phyloP scores from a whole-genome alignment of 2,329 filamentous ascomycete genomes.

The Basipetospora sp. region DNA sequence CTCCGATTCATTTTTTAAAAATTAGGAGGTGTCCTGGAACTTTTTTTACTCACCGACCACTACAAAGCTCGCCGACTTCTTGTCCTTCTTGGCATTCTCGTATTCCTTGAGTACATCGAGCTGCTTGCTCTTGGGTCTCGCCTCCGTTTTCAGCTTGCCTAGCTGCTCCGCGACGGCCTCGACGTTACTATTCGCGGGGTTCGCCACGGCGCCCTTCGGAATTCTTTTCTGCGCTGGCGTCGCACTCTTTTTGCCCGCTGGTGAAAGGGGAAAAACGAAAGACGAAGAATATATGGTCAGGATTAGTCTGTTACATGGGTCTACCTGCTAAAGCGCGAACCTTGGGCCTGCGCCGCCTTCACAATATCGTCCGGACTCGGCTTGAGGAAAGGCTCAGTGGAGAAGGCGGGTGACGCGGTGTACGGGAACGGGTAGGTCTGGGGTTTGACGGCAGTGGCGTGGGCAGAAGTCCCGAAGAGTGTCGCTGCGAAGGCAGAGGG shows the following conservation, averaged over 20 bases:
- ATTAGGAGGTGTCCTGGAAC: too few species aligned
- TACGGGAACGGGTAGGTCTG: conserved; percentile 33
- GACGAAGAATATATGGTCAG: conserved; percentile 24
- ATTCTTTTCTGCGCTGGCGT: conserved; percentile 22
- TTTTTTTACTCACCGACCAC: conserved; percentile 77
- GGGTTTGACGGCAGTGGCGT: conserved; percentile 10
- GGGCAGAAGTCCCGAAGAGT: conserved; percentile 29
- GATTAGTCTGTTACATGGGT: conserved; percentile 31
- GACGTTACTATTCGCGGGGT: conserved; percentile 10
- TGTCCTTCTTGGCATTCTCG: conserved; percentile 43
- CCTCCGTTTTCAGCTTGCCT: conserved; percentile 25
- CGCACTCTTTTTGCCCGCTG: conserved; percentile 39
- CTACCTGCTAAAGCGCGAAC: conserved; percentile 48
- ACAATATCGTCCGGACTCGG: conserved; percentile 89
- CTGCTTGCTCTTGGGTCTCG: conserved; percentile 57
- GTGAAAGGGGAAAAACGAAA: conserved; percentile 13
- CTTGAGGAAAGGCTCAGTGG: conserved; percentile 55
- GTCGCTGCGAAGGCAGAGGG: conserved; percentile 45
- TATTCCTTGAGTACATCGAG: conserved; percentile 74
- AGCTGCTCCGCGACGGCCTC: conserved; percentile 17
- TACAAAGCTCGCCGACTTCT: conserved; percentile 79
- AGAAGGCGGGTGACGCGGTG: conserved; percentile 31
- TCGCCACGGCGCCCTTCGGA: conserved; percentile 20
- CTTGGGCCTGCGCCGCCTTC: conserved; percentile 74
- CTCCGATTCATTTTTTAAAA: not conserved